Evolutionary conservation across 2,329 filamentous ascomycete species (phyloP), one percentile per base, ranked within the genome.

Genomic region (Parasarocladium wereldwijsianum): DNA sequence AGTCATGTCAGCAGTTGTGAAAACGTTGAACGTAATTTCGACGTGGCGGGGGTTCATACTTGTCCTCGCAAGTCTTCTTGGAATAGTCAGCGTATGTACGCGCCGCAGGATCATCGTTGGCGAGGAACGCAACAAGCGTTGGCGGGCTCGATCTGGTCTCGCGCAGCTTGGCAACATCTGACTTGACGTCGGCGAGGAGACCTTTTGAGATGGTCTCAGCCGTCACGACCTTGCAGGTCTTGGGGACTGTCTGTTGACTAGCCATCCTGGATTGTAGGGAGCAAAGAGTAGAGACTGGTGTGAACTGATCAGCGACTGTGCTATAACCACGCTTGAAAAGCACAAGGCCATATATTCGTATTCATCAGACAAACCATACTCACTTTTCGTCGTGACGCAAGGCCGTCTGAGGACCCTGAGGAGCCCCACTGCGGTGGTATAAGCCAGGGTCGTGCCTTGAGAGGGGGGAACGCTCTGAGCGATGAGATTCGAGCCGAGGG

Each of bases 51-150:
- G 6, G n/a, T 79, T 77, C 65, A n/a, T n/a, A 94, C 86, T 94
- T 92, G 54, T 96, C 87, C 54, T 76, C 70, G 55, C 84, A 93
- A 4, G 90, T 94, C 67, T 93, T 94, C 55, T 84, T 82, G 23
- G 87, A 94, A 83, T 84, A 94, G 54, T 94, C 83, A 32, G 90
- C 90, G 51, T 98, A 96, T 62, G 92, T 84, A 43, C 81, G 65
- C 18, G 87, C 87, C 22, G 85, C 83, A 17, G 86, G 84, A 56
- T 98, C 90, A 40, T 70, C 70, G 55, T 93, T 96, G 41, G 87
- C 85, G 33, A 98, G 65, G 56, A 94, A 93, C 35, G 87, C 90
- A 25, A 87, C 81, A 31, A 98, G 68, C 37, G 80, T 76, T 19
- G 90, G 86, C 49, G 75, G 61, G 24, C 49, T 43, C 34, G 55